A percentile compares a stretch with the other conserved stretches of the same genome.
Conservation (phyloP, 2,329 filamentous ascomycete species). For the Helotiales sp. region DNA sequence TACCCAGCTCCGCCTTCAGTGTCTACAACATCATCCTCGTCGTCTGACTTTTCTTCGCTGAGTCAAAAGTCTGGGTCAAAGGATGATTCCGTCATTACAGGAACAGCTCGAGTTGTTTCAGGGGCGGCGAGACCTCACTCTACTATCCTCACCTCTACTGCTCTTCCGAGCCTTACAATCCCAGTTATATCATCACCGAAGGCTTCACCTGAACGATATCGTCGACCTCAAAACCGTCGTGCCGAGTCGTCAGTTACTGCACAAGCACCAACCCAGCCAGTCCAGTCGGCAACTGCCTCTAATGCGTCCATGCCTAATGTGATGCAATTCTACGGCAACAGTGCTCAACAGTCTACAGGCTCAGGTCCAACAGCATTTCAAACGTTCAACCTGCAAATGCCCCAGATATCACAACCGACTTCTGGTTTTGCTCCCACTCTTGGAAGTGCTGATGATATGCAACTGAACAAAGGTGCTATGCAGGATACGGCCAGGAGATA, state of each 20-base stretch:
- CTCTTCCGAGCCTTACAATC: constrained; percentile 47
- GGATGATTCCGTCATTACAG: constrained; percentile 52
- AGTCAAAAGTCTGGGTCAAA: constrained; percentile 46
- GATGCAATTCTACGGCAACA: constrained; percentile 54
- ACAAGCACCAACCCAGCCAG: constrained; percentile 19
- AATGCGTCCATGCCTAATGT: constrained; percentile 55
- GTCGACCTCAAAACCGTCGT: constrained; percentile 61
- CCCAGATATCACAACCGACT: constrained; percentile 26
- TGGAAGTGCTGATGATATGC: constrained; percentile 36
- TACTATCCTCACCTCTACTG: constrained; percentile 45
- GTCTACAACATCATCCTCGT: constrained; percentile 41
- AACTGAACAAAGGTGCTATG: constrained; percentile 55
- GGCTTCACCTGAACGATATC: constrained; percentile 79
- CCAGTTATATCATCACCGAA: constrained; percentile 54
- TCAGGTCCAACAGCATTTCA: constrained; percentile 22
- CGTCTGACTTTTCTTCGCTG: constrained; percentile 38
- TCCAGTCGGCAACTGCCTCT: constrained; percentile 42
- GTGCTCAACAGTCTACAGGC: constrained; percentile 30
- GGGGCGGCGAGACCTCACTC: constrained; percentile 37
- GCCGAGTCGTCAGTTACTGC: constrained; percentile 37
- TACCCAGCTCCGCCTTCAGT: constrained; percentile 53
- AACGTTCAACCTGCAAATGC: constrained; percentile 29
- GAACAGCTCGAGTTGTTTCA: constrained; percentile 32
- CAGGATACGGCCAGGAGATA: constrained; percentile 73
- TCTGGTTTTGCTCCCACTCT: constrained; percentile 7